Evolutionary conservation across 176 grass and related monocot species (phyloP).

Genomic region (Hsuehochloa calcarea): DNA sequence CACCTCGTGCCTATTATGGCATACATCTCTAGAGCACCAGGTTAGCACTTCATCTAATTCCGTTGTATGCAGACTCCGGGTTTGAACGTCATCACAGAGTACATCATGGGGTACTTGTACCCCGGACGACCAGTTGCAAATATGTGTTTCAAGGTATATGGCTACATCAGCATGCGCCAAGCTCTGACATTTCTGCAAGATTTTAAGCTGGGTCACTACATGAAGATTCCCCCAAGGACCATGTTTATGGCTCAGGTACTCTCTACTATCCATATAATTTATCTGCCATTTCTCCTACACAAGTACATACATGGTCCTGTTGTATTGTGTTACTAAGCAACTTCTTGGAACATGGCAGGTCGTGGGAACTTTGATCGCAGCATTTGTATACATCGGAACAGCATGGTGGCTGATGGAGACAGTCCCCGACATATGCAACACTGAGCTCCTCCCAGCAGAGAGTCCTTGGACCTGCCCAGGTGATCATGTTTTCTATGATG

Average conservation of each 20-base stretch:
- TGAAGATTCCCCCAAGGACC: conserved; percentile 92
- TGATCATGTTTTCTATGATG: conserved; percentile 91
- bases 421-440: conserved; percentile 76
- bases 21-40: background rate
- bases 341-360: conserved; percentile 60
- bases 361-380: conserved; percentile 78
- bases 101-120: conserved; percentile 90
- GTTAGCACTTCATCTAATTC: background rate
- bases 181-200: conserved; percentile 85
- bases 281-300: background rate
- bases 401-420: conserved; percentile 97
- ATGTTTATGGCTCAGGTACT: conserved; percentile 99
- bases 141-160: conserved; percentile 99
- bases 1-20: background rate
- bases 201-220: conserved; percentile 92
- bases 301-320: background rate
- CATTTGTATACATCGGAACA: conserved; percentile 73
- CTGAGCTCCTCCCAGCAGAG: conserved; percentile 55
- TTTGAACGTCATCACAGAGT: conserved; percentile 89
- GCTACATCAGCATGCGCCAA: conserved; percentile 85
- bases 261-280: background rate
- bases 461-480: conserved; percentile 92
- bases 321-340: background rate
- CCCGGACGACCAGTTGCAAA: conserved; percentile 81
- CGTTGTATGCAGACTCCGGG: conserved; percentile 62